Base-by-base conservation (phyloP, 1,284 basidiomycete genomes). In the Mixia osmundae region DNA sequence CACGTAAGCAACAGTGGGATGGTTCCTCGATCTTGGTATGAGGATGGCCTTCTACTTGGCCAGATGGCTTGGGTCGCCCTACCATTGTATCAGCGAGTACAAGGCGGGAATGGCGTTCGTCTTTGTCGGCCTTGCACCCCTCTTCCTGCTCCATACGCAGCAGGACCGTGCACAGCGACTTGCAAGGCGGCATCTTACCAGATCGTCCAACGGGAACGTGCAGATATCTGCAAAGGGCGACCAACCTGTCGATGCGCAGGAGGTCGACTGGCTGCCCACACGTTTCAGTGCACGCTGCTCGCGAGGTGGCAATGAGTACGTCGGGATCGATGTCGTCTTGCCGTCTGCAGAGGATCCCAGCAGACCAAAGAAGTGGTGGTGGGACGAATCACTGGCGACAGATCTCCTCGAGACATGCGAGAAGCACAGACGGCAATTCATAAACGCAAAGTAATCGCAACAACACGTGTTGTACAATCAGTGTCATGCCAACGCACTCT, bases 101-200 rank as follows among this genome's bases (percentile, higher is more conserved):
- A 36, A 36, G 19, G 35, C 35, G 9, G 35, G 11, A 15, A 19
- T 29, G 20, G 25, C 35, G n/a, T 36, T 36, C 28, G 16, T 16
- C 25, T 29, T 30, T 22, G 25, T 36, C 16, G 35, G 25, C 20
- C 35, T 36, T 5, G 25, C 35, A 5, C 28, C 35, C 5, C 24
- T 36, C 25, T n/a, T 14, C 26, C 20, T 30, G 5, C 8, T 36
- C 16, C 6, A 8, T 5, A 5, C 24, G 4, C 33, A 34, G 14
- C 7, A 14, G 14, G 33, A 22, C 7, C 21, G 11, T 5, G 22
- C 33, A 9, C 6, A 33, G 22, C 19, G 22, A 11, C 9, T 15
- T n/a, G n/a, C 29, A 15, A 30, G n/a, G n/a, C n/a, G n/a, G n/a
- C n/a, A n/a, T n/a, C n/a, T n/a, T n/a, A n/a, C 8, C 14, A 14